Percentiles rank a stretch among this genome's conserved stretches.
These are phyloP conservation scores for Arthonia radiata DNA, from an alignment of 495 filamentous ascomycete genomes.

Conservation along the genomic window DNA sequence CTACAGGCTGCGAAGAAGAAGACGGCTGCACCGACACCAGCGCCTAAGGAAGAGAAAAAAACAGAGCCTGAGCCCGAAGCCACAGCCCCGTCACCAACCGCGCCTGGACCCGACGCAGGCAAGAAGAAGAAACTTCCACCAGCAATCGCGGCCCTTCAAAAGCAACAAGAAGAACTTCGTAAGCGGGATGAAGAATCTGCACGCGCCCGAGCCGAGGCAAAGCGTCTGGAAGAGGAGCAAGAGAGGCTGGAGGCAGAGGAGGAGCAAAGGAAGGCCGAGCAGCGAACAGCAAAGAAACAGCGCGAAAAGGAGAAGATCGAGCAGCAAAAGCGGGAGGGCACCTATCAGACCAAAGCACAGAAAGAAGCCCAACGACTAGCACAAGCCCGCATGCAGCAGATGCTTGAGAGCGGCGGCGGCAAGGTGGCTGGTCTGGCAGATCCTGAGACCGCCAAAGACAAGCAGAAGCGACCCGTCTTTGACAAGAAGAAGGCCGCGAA, in stretches of 20 bases:
- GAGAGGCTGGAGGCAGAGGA: constrained; percentile 48
- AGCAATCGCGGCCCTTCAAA: constrained; percentile 60
- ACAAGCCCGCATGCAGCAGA: constrained; percentile 76
- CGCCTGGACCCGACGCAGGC: constrained; percentile 14
- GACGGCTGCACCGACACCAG: constrained; percentile 20
- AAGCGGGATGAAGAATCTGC: constrained; percentile 54
- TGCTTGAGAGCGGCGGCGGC: constrained; percentile 59
- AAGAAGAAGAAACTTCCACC: constrained; percentile 86
- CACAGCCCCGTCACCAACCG: constrained; percentile 11
- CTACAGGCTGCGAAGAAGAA: constrained; percentile 45
- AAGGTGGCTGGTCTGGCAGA: constrained; percentile 55
- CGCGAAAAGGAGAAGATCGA: constrained; percentile 92
- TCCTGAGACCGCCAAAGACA: constrained; percentile 27
- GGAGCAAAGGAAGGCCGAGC: constrained; percentile 44
- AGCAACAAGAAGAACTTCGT: constrained; percentile 66
- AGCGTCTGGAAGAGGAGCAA: constrained; percentile 44
- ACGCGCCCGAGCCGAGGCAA: constrained; percentile 42
- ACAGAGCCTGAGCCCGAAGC: constrained; percentile 18
- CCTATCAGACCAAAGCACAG: constrained; percentile 83
- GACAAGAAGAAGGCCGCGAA: constrained; percentile 39
- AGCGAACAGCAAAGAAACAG: constrained; percentile 62
- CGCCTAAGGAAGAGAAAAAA: constrained; percentile 20
- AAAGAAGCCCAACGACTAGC: constrained; percentile 62
- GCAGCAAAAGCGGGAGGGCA: constrained; percentile 83
- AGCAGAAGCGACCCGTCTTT: constrained; percentile 53